Base-by-base conservation (phyloP, 192 early-diverging fungal species). In the Mortierella antarctica region DNA sequence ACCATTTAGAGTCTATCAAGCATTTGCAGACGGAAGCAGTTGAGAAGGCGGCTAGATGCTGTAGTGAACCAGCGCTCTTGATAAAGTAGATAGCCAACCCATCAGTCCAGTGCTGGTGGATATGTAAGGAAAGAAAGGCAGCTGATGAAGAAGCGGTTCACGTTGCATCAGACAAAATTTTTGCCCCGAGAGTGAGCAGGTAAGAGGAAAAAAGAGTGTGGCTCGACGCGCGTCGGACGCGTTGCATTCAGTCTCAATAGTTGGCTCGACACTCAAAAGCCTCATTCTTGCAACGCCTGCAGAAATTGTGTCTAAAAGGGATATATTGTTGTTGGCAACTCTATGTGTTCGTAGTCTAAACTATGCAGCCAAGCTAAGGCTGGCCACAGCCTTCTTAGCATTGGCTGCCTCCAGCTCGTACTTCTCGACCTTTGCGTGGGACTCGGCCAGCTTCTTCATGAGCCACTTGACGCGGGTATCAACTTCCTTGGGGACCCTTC, bases 391-490 rank as follows among this genome's bases (percentile, higher is more conserved):
- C 61, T 77, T 82, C 71, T 77, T 83, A 23, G 74, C 66, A 40
- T 49, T 57, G 6, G 69, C 7, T 2, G 67, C 74, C 23, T 86
- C 77, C 1, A 64, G 51, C 47, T 90, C 83, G 72, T 85, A 89
- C 47, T 69, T 66, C 67, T 87, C 88, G 45, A 89, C 82, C 57
- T 86, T 89, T 20, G 74, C 65, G 73, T 92, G 90, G 12, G 84
- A 85, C 45, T 83, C 77, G 17, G 89, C 83, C 73, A 92, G 77
- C 54, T 77, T 82, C 50, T 71, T 73, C 70, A 91, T 81, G 65
- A 91, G 75, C 74, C 90, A 91, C 65, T 86, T 83, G 44, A 88
- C 88, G 49, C 90, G 85, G 41, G 86, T 83, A 47, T 88, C 83
- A 45, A 92, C 82, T 75, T 91, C 89, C 54, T 71, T 57, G 7